Evolutionary conservation across 2,329 filamentous ascomycete genomes (phyloP), one percentile per base, ranked within the genome.

Genomic region (Alternaria sp.): DNA sequence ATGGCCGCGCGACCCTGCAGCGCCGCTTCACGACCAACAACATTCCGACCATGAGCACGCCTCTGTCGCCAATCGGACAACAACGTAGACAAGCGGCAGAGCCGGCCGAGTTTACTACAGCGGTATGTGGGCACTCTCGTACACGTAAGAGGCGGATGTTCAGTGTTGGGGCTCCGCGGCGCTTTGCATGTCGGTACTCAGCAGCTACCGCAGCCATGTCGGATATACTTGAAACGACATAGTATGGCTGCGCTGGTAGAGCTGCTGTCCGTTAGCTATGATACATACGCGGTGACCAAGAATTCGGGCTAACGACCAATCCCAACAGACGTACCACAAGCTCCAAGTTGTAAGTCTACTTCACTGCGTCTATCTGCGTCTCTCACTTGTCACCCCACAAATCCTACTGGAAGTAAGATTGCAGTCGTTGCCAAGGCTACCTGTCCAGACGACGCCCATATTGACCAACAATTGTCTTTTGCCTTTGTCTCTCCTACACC

Each of bases 11-110:
- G 67, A 90, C 89, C 73, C 86, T 98, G 78, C 93, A 94, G 81
- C 90, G 95, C 76, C 91, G 95, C 78, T 98, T 98, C 83, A 98
- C 95, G 68, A 96, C 94, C 61, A 96, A 85, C 74, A 97, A 83
- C 90, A 92, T 82, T 87, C 93, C 82, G 87, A 94, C 86, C 84
- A 64, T 95, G 82, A 91, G 92, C 80, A 93, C 91, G 78, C 87
- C 88, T 65, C 82, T 94, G 77, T 85, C 84, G 55, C 83, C 86
- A 62, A 85, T 85, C 75, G 87, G 85, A 50, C 86, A 87, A 77
- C 83, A 86, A 73, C 79, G 85, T 57, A 79, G 82, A 63, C 85
- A 86, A 75, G 80, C 84, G 56, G 82, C 85, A 50, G 87, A 88
- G 76, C 83, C 83, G 51, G 65, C 84, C 63, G 86, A 87, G 76